phyloP scores from a whole-genome alignment of 495 filamentous ascomycete genomes.

The Neurospora cerealis region DNA sequence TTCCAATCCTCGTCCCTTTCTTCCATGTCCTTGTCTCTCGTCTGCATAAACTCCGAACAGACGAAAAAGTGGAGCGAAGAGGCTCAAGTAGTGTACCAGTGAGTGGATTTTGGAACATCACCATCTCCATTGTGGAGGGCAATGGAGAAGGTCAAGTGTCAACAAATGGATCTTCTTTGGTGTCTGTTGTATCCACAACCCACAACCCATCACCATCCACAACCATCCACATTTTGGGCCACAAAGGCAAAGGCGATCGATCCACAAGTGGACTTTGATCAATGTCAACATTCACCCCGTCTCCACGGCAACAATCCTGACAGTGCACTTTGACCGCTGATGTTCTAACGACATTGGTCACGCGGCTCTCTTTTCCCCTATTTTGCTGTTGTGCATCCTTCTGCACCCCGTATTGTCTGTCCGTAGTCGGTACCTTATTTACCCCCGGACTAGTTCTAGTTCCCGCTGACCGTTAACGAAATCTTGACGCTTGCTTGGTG shows the following conservation, averaged over 20 bases:
- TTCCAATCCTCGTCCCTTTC: neutral
- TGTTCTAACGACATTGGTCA: neutral
- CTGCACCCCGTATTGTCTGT: neutral
- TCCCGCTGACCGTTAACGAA: neutral
- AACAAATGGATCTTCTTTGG: neutral
- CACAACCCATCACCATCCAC: neutral
- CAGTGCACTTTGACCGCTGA: neutral
- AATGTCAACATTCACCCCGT: neutral
- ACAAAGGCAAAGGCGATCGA: neutral
- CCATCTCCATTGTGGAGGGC: neutral
- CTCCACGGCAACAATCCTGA: neutral
- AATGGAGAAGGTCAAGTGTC: neutral
- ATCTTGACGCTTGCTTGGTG: neutral
- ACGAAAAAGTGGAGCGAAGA: neutral
- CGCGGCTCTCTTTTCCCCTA: neutral
- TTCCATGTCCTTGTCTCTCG: neutral
- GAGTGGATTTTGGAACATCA: neutral
- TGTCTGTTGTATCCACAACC: neutral
- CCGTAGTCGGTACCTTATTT: neutral
- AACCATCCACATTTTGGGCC: neutral
- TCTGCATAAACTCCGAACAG: neutral
- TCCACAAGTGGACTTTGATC: neutral
- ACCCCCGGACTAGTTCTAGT: neutral
- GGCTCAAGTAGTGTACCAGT: neutral
- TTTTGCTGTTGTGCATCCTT: neutral